phyloP scores from a whole-genome alignment of 2,329 filamentous ascomycete genomes.

The Pseudogymnoascus sp. region DNA sequence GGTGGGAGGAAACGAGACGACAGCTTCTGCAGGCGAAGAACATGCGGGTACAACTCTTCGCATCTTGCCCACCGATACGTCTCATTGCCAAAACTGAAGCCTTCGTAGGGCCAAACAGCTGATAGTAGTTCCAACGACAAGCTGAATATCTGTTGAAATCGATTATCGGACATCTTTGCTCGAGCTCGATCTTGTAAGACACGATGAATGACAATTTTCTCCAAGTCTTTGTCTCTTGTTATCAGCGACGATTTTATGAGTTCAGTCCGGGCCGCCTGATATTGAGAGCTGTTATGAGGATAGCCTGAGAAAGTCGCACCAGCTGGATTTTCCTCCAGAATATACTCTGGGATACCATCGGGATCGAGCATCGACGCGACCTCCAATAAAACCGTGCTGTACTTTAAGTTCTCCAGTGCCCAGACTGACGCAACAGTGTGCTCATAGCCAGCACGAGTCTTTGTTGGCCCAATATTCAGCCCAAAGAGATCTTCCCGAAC shows the following conservation, averaged over 20 bases:
- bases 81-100: no score
- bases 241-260: constrained; percentile 24
- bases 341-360: constrained; percentile 20
- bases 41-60: no score
- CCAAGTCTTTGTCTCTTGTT: constrained; percentile 20
- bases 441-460: no score
- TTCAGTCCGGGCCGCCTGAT: constrained; percentile 21
- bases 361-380: constrained; percentile 22
- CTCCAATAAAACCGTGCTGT: constrained; percentile 15
- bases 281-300: constrained; percentile 17
- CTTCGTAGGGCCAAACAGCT: no score
- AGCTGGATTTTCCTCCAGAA: constrained; percentile 14
- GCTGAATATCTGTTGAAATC: no score
- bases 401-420: constrained; percentile 18
- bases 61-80: no score
- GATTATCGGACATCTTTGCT: constrained; percentile 22
- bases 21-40: no score
- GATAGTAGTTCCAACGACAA: no score
- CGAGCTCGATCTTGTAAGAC: constrained; percentile 25
- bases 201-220: constrained; percentile 22
- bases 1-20: no score
- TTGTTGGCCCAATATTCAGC: no score
- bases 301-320: constrained; percentile 12
- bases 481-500: no score
- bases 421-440: constrained; percentile 20